Percentiles rank a stretch among this genome's conserved stretches.
Evolutionary conservation across 306 rosid genomes (phyloP).

Genomic region (Vigna angularis): DNA sequence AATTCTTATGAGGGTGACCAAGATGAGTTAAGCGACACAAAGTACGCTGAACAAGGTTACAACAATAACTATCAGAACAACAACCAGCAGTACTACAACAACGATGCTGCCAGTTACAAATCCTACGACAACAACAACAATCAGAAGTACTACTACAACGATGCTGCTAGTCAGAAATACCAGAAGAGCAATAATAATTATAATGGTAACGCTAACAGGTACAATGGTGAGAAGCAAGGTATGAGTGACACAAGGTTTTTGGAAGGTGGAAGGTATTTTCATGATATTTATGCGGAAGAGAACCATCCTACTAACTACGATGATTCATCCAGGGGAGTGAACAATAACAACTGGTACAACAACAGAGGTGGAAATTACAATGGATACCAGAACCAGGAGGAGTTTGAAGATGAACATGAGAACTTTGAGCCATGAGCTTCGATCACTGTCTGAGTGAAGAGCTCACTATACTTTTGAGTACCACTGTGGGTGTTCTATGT

Average conservation of each 20-base stretch:
- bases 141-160: no score
- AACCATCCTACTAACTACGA: slow-evolving; percentile 54
- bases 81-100: slow-evolving; percentile 11
- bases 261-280: slow-evolving; percentile 72
- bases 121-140: background rate
- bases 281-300: slow-evolving; percentile 51
- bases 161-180: background rate
- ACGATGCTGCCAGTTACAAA: no score
- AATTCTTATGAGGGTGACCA: slow-evolving; percentile 40
- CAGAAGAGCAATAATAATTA: background rate
- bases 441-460: slow-evolving; percentile 45
- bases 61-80: slow-evolving; percentile 28
- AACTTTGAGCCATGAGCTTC: slow-evolving; percentile 67
- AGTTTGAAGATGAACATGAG: slow-evolving; percentile 56
- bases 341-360: slow-evolving; percentile 52
- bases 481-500: slow-evolving; percentile 32
- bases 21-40: slow-evolving; percentile 44
- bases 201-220: slow-evolving; percentile 42
- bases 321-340: slow-evolving; percentile 48
- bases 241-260: slow-evolving; percentile 92
- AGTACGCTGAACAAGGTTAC: slow-evolving; percentile 48
- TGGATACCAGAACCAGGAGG: slow-evolving; percentile 62
- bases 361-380: slow-evolving; percentile 57
- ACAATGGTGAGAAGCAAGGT: slow-evolving; percentile 65
- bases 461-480: slow-evolving; percentile 46